A percentile compares a stretch with the other conserved stretches of the same genome.
Conservation (phyloP, 176 grass and related monocot genomes). For the Eragrostis nindensis region DNA sequence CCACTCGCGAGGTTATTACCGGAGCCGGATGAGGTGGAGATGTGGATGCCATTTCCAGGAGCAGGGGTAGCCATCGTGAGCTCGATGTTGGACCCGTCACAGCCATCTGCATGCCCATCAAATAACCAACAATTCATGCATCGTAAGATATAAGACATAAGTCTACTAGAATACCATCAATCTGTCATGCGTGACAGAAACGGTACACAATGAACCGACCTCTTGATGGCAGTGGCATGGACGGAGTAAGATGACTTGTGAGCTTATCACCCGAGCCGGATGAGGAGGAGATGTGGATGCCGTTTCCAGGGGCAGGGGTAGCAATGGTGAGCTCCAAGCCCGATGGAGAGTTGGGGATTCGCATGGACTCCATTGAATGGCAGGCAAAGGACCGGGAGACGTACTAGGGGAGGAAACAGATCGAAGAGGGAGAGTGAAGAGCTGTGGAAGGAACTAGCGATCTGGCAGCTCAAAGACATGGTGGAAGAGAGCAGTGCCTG, state of each 20-base stretch:
- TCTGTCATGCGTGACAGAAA: too few species aligned
- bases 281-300: neutral
- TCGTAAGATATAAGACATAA: too few species aligned
- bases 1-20: conserved; percentile 10
- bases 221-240: neutral
- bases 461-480: neutral
- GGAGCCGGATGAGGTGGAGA: neutral
- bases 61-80: conserved; percentile 59
- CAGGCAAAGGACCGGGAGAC: neutral
- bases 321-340: conserved; percentile 63
- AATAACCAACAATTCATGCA: too few species aligned
- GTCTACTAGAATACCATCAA: too few species aligned
- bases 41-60: conserved; percentile 11
- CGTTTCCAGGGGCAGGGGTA: conserved; percentile 38
- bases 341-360: neutral
- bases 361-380: neutral
- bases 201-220: neutral
- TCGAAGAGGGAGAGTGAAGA: neutral
- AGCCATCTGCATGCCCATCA: too few species aligned
- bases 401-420: neutral
- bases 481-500: neutral
- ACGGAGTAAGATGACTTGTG: neutral
- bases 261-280: conserved; percentile 33
- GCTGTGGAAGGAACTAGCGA: neutral
- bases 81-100: too few species aligned